These are phyloP conservation scores for Lepidium sativum DNA, from an alignment of 345 rosid genomes.

Conservation along the genomic window DNA sequence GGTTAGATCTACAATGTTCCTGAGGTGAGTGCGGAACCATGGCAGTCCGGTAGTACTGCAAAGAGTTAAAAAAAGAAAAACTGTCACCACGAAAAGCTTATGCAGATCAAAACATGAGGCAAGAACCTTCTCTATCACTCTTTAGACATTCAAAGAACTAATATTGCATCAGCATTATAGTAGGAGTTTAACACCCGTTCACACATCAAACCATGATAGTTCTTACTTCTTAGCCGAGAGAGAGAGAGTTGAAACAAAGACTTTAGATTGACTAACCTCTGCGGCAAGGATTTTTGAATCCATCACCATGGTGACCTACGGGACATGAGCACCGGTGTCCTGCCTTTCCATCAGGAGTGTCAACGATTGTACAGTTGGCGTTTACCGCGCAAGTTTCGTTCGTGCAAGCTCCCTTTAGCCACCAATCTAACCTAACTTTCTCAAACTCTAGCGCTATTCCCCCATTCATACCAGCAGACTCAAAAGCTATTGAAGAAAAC, in stretches of 20 bases:
- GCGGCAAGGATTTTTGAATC: slow-evolving; percentile 47
- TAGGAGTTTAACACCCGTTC: background rate
- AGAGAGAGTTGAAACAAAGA: background rate
- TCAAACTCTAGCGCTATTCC: slow-evolving; percentile 41
- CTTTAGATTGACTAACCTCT: slow-evolving; percentile 47
- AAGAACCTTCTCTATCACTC: background rate
- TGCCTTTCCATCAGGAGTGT: background rate
- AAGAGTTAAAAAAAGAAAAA: background rate
- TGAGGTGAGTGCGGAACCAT: slow-evolving; percentile 29
- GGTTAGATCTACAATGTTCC: slow-evolving; percentile 36
- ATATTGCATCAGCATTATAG: background rate
- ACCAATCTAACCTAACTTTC: slow-evolving; percentile 57
- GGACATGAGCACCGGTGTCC: slow-evolving; percentile 55
- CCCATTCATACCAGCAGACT: slow-evolving; percentile 4
- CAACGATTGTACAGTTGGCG: slow-evolving; percentile 19
- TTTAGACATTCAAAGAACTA: background rate
- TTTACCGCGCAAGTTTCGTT: slow-evolving; percentile 22
- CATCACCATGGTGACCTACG: slow-evolving; percentile 51
- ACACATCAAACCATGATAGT: background rate
- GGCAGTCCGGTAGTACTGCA: slow-evolving; percentile 33
- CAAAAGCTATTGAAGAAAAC: slow-evolving; percentile 48
- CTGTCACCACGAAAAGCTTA: slow-evolving; percentile 8
- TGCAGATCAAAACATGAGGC: background rate
- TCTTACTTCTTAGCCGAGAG: background rate
- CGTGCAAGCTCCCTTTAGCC: slow-evolving; percentile 40